A percentile compares a stretch with the other conserved stretches of the same genome.
Evolutionary conservation across 176 grass and related monocot species (phyloP).

Genomic region (Carex parvula): DNA sequence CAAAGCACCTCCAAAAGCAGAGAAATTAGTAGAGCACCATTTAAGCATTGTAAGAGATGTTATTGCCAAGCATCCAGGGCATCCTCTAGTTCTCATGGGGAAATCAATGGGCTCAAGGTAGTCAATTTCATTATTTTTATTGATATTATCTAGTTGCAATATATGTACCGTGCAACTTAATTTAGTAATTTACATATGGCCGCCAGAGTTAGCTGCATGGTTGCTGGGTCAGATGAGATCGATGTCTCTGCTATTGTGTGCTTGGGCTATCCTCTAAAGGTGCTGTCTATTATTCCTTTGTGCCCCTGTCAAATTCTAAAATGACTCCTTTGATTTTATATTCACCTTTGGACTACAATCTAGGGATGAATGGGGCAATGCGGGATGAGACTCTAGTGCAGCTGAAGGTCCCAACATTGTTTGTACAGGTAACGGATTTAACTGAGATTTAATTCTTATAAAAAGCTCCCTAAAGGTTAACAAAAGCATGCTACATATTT

Average conservation of each 20-base stretch:
- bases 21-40: constrained; percentile 89
- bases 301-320: not conserved
- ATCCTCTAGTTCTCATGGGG: constrained; percentile 75
- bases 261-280: constrained; percentile 96
- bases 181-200: not conserved
- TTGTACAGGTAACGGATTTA: constrained; percentile 59
- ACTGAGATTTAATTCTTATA: not conserved
- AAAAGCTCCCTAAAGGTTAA: constrained; percentile 1
- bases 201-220: constrained; percentile 92
- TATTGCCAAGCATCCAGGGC: constrained; percentile 46
- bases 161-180: not conserved
- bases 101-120: constrained; percentile 93
- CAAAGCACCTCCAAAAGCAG: constrained; percentile 67
- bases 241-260: constrained; percentile 54
- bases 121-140: constrained; percentile 4
- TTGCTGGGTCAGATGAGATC: constrained; percentile 42
- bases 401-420: constrained; percentile 69
- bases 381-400: constrained; percentile 66
- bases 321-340: not conserved
- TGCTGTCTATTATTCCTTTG: constrained; percentile 26
- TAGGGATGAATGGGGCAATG: constrained; percentile 65
- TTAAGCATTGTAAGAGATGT: constrained; percentile 51
- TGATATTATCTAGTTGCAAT: not conserved
- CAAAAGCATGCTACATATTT: not conserved
- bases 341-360: constrained; percentile 23